These are phyloP conservation scores for Thermomucor indicae-seudaticae DNA, from an alignment of 371 early-diverging fungal species.

Conservation along the genomic window DNA sequence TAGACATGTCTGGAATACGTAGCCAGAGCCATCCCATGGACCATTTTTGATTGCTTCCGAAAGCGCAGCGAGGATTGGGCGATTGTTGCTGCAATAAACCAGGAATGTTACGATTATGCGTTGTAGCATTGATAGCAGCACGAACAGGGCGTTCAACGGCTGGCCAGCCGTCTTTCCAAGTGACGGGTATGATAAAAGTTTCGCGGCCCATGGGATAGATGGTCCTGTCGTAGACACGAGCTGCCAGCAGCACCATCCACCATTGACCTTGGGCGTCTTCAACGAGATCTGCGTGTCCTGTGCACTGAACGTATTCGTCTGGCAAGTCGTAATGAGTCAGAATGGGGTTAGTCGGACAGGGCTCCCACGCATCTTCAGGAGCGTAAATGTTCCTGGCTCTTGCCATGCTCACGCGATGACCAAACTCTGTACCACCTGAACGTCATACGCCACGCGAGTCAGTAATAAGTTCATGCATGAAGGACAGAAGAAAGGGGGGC, in stretches of 20 bases:
- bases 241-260: slow-evolving; percentile 18
- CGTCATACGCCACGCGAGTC: background rate
- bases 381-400: slow-evolving; percentile 9
- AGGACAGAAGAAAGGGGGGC: too few relatives aligned
- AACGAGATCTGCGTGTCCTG: slow-evolving; percentile 19
- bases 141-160: slow-evolving; percentile 7
- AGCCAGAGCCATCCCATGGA: slow-evolving; percentile 11
- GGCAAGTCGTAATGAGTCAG: slow-evolving; percentile 10
- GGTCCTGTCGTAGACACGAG: slow-evolving; percentile 7
- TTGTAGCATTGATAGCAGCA: background rate
- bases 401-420: slow-evolving; percentile 17
- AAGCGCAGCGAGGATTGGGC: background rate
- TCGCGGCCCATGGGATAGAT: slow-evolving; percentile 19
- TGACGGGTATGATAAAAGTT: slow-evolving; percentile 14
- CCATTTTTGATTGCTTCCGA: background rate
- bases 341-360: slow-evolving; percentile 13
- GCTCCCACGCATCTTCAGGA: slow-evolving; percentile 15
- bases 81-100: background rate
- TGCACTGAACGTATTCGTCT: slow-evolving; percentile 13
- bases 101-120: background rate
- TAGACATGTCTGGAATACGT: slow-evolving; percentile 7
- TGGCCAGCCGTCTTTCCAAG: slow-evolving; percentile 22
- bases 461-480: too few relatives aligned
- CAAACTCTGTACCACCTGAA: slow-evolving; percentile 19
- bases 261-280: slow-evolving; percentile 13